phyloP scores from a whole-genome alignment of 352 stramenopile species.

The Bremia lactucae region DNA sequence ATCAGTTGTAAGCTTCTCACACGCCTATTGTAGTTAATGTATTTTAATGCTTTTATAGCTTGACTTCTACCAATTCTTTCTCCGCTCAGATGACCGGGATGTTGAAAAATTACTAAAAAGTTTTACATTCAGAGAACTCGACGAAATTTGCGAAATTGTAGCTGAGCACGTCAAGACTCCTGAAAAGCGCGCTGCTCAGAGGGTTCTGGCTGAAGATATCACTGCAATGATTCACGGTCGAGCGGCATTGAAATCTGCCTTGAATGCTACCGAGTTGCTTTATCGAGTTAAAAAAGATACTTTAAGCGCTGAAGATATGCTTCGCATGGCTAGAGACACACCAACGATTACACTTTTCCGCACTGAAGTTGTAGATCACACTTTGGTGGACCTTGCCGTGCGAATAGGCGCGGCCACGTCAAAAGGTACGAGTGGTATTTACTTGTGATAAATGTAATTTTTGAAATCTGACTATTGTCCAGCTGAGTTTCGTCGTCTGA shows the following conservation, averaged over 20 bases:
- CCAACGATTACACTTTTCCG: constrained; percentile 28
- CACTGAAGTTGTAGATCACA: constrained; percentile 51
- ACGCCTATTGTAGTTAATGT: constrained; percentile 1
- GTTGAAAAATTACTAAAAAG: constrained; percentile 94
- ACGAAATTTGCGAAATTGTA: constrained; percentile 87
- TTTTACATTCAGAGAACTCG: constrained; percentile 94
- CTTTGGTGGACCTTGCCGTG: constrained; percentile 89
- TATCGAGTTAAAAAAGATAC: constrained; percentile 51
- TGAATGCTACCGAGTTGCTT: constrained; percentile 53
- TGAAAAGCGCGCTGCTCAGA: constrained; percentile 68
- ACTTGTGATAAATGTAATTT: background rate
- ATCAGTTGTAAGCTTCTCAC: constrained; percentile 81
- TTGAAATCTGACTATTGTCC: constrained; percentile 5
- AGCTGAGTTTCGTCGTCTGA: constrained; percentile 91
- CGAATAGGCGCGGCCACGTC: constrained; percentile 81
- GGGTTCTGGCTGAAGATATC: constrained; percentile 61
- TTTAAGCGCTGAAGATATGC: constrained; percentile 58
- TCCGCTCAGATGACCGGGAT: constrained; percentile 84
- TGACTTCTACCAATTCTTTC: constrained; percentile 91
- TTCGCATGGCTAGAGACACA: constrained; percentile 57
- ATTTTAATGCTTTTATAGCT: constrained; percentile 34
- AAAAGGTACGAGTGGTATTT: constrained; percentile 52
- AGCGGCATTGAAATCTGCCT: constrained; percentile 57
- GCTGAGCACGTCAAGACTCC: constrained; percentile 62
- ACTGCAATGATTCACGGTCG: constrained; percentile 91